Evolutionary conservation across 208 protist genomes (phyloP).

Genomic region (Borovskyia barvae): DNA sequence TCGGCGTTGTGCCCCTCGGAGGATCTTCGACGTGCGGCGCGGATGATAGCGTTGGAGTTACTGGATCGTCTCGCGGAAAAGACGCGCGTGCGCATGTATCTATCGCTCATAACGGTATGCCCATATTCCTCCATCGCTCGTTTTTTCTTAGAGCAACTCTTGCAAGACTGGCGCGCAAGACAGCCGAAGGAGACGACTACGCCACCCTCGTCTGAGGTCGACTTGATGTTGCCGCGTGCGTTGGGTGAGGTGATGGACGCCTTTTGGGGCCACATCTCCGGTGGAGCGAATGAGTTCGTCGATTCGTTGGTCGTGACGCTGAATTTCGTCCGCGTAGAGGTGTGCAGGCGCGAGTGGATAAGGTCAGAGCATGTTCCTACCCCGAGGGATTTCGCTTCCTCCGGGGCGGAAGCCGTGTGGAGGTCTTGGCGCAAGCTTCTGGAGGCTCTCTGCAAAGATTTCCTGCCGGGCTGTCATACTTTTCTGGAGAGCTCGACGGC

Average conservation of each 20-base stretch:
- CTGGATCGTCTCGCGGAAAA: conserved; percentile 38
- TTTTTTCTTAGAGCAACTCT: conserved; percentile 46
- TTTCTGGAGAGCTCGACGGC: background rate
- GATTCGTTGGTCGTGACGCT: conserved; percentile 66
- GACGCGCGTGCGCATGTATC: conserved; percentile 46
- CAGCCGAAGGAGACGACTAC: background rate
- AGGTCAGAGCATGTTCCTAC: background rate
- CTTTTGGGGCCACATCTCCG: conserved; percentile 33
- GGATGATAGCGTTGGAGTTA: conserved; percentile 31
- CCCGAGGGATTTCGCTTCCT: too few species aligned
- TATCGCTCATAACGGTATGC: conserved; percentile 56
- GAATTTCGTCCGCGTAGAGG: conserved; percentile 57
- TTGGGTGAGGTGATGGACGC: conserved; percentile 32
- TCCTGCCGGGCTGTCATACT: conserved; percentile 14
- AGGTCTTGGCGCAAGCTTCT: conserved; percentile 2
- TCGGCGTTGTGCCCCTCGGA: conserved; percentile 41
- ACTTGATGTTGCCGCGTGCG: conserved; percentile 26
- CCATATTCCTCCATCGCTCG: conserved; percentile 71
- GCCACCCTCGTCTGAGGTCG: background rate
- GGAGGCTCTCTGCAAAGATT: background rate
- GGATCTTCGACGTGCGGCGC: conserved; percentile 32
- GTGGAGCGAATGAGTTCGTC: conserved; percentile 51
- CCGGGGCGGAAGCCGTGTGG: background rate
- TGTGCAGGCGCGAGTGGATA: conserved; percentile 3
- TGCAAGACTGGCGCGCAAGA: conserved; percentile 38